Evolutionary conservation across 2,329 filamentous ascomycete species (phyloP), one percentile per base, ranked within the genome.

Genomic region (Ophiostoma ips): DNA sequence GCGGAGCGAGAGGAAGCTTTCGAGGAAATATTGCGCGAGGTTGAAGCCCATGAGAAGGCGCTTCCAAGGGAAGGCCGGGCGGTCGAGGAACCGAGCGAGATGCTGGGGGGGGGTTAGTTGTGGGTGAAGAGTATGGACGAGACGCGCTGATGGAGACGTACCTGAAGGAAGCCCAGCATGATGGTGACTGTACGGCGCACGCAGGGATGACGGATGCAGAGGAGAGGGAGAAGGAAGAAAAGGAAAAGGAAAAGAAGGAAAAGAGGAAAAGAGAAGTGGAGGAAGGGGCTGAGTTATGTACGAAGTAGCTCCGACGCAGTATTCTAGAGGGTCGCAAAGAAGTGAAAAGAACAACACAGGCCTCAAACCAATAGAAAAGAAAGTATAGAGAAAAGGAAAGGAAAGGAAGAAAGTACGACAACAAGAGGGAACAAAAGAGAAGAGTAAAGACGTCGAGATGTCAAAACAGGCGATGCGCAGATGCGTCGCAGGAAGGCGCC

Each of bases 21-120:
- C 92, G 62, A 98, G 82, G 50, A 87, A 69, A 66, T 87, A 96
- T 64, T 98, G 87, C 54, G 84, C 87, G 60, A 96, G 66, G 30
- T 88, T 94, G 71, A 98, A 98, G 61, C 88, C 86, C 59, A 96
- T 77, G 61, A 98, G 89, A 60, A 98, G 80, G 65, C 81, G 84
- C 79, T 95, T 98, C 92, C 92, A 98, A 50, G 92, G 90, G 71
- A 96, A 95, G 62, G 86, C 73, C 52, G 90, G 89, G 62, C 86
- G 81, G 72, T 98, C 92, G 61, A 96, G 83, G 67, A 84, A 81
- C 66, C 79, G 79, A 63, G 87, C 87, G 58, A 96, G 81, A 71
- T 77, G 76, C 78, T 83, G 62, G 31, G 15, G 19, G 13, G 28
- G 19, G 15, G 34, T 34, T 21, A 46, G 19, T 10, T 6, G 45